Evolutionary conservation across 306 rosid species (phyloP), one percentile per base, ranked within the genome.

Genomic region (Gastrolobium villosum): DNA sequence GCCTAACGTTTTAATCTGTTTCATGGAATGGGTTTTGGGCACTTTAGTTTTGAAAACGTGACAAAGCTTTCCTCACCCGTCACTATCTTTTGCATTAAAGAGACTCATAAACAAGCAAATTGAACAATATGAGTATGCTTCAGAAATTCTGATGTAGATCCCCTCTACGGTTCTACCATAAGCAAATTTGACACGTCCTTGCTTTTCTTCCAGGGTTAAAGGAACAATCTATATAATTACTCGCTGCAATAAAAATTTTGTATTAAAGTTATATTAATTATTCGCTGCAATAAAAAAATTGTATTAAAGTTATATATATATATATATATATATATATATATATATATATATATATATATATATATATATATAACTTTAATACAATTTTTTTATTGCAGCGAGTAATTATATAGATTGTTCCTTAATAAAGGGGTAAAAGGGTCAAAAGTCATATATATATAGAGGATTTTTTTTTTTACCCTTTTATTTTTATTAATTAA

Each of bases 11-110:
- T 78, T 72, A 36, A 66, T 81, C 80, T 72, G 77, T 80, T 81
- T 61, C 13, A 74, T 65, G 77, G 67, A 74, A 83, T 52, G 70
- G 75, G 67, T 72, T 86, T 84, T 70, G 57, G 50, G 44, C 49
- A 78, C 79, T 78, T 85, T 41, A 37, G 85, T 84, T 85, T 88
- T 86, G 84, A 87, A 85, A 85, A 89, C 83, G 88, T 72, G 72
- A 89, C 90, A 78, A 85, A 68, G 88, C 90, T 79, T 89, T 81
- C 59, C 89, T 88, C 91, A 75, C 84, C 34, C 10, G 92, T 89
- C 97, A 48, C 82, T 88, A 9, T 91, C 97, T 85, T 85, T 74
- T 68, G 75, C 14, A 83, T 68, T 56, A 72, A 75, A 75, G 87
- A 66, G 45, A 39, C 36, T 13, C 11, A 54, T 35, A 53, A 61